Evolutionary conservation across 805 yeast species (phyloP).

Genomic region (Starmerella roubikii): DNA sequence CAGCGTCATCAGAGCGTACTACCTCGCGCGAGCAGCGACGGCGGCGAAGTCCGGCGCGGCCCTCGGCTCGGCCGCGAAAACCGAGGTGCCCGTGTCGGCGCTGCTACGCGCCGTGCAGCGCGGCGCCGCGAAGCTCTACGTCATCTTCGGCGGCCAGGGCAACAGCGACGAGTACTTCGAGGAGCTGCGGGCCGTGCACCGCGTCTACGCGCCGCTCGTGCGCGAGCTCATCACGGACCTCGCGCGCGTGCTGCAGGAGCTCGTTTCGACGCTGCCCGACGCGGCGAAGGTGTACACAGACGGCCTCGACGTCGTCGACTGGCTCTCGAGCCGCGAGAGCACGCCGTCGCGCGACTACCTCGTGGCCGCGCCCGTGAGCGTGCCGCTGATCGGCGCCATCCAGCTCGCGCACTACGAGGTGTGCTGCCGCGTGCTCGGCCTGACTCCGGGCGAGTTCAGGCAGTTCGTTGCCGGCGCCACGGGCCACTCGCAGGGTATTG

Average conservation of each 20-base stretch:
- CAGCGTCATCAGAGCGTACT: slow-evolving; percentile 65
- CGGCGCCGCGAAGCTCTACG: slow-evolving; percentile 49
- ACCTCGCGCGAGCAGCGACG: slow-evolving; percentile 38
- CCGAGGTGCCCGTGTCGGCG: slow-evolving; percentile 32
- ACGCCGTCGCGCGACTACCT: slow-evolving; percentile 85
- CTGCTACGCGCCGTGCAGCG: slow-evolving; percentile 51
- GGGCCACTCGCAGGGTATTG: slow-evolving; percentile 42
- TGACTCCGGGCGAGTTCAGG: slow-evolving; percentile 80
- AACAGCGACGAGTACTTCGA: slow-evolving; percentile 95
- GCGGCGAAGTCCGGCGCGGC: slow-evolving; percentile 31
- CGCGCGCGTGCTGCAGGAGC: slow-evolving; percentile 50
- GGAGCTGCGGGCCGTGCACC: slow-evolving; percentile 77
- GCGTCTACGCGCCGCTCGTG: slow-evolving; percentile 61
- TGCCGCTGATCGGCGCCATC: slow-evolving; percentile 94
- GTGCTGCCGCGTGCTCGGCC: slow-evolving; percentile 70
- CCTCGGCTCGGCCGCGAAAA: slow-evolving; percentile 30
- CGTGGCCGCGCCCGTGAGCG: slow-evolving; percentile 81
- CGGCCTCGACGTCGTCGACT: slow-evolving; percentile 74
- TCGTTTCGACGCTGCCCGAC: slow-evolving; percentile 58
- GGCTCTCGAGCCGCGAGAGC: slow-evolving; percentile 75
- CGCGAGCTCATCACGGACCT: slow-evolving; percentile 56
- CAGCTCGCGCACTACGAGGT: slow-evolving; percentile 89
- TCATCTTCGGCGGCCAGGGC: slow-evolving; percentile 98
- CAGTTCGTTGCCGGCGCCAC: slow-evolving; percentile 36
- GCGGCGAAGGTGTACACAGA: slow-evolving; percentile 83